phyloP scores from a whole-genome alignment of 495 filamentous ascomycete genomes.

The Penicillium antarcticum region DNA sequence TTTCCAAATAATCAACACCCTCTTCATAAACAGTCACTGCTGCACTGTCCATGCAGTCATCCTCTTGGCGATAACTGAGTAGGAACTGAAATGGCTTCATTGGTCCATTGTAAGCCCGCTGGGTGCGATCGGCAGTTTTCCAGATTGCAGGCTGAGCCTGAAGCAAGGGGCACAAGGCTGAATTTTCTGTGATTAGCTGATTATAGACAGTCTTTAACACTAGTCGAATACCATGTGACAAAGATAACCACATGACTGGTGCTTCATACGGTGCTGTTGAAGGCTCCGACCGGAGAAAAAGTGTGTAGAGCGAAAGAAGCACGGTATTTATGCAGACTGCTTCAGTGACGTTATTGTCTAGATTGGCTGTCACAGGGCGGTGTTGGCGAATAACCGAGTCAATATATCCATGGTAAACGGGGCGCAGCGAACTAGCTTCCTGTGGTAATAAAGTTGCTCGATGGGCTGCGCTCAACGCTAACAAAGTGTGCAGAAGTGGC shows the following conservation, averaged over 20 bases:
- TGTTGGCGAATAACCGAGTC: constrained; percentile 16
- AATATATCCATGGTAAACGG: constrained; percentile 20
- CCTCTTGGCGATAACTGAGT: constrained; percentile 9
- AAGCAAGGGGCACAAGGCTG: constrained; percentile 12
- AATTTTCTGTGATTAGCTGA: constrained; percentile 7
- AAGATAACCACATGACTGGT: constrained; percentile 18
- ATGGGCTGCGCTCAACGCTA: constrained; percentile 18
- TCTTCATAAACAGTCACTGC: constrained; percentile 30
- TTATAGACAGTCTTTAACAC: constrained; percentile 11
- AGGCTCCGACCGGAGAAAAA: constrained; percentile 18
- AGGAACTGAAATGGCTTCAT: constrained; percentile 16
- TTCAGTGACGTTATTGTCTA: constrained; percentile 11
- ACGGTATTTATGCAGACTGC: constrained; percentile 17
- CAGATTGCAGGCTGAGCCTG: constrained; percentile 11
- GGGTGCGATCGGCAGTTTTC: neutral
- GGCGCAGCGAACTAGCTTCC: constrained; percentile 14
- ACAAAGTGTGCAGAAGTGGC: constrained; percentile 23
- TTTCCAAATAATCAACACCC: constrained; percentile 31
- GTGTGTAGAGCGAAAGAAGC: constrained; percentile 17
- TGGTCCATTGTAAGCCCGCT: neutral
- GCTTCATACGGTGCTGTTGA: constrained; percentile 14
- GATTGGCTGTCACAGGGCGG: constrained; percentile 9
- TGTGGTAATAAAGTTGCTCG: constrained; percentile 14
- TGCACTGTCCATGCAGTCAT: constrained; percentile 18
- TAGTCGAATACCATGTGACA: constrained; percentile 18